phyloP scores from a whole-genome alignment of 371 early-diverging fungal species.

The Lichtheimia ramosa region DNA sequence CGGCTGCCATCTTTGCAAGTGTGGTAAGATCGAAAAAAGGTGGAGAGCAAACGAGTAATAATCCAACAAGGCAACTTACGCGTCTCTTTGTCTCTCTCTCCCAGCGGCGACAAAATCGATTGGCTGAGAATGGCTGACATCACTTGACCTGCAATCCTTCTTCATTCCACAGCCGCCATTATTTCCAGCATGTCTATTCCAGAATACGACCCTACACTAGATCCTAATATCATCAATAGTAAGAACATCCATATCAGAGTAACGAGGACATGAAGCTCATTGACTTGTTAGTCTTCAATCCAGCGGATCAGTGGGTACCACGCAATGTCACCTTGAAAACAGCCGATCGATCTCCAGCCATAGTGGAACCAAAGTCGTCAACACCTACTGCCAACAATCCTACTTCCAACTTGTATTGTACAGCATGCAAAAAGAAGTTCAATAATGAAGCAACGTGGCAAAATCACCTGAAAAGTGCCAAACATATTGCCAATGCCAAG shows the following conservation, averaged over 20 bases:
- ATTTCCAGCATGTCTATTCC: background rate
- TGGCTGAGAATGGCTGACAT: background rate
- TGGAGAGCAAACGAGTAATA: background rate
- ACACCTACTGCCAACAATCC: background rate
- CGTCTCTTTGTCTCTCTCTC: background rate
- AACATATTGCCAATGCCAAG: conserved; percentile 44
- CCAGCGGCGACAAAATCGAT: conserved; percentile 1
- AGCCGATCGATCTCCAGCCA: background rate
- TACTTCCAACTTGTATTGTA: conserved; percentile 31
- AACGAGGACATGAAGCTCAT: background rate
- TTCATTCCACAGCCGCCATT: background rate
- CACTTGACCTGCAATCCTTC: background rate
- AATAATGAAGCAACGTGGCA: conserved; percentile 35
- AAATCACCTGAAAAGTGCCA: conserved; percentile 45
- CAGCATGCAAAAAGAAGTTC: conserved; percentile 46
- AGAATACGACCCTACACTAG: background rate
- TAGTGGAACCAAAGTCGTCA: background rate
- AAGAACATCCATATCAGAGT: background rate
- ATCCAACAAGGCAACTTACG: background rate
- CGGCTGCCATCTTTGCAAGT: conserved; percentile 17
- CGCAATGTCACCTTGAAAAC: conserved; percentile 5
- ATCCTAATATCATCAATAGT: background rate
- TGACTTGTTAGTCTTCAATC: background rate
- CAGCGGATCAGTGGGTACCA: background rate
- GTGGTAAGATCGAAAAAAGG: background rate